These are phyloP conservation scores for Chlamydomonas urium DNA, from an alignment of 139 green algal genomes.

Conservation along the genomic window DNA sequence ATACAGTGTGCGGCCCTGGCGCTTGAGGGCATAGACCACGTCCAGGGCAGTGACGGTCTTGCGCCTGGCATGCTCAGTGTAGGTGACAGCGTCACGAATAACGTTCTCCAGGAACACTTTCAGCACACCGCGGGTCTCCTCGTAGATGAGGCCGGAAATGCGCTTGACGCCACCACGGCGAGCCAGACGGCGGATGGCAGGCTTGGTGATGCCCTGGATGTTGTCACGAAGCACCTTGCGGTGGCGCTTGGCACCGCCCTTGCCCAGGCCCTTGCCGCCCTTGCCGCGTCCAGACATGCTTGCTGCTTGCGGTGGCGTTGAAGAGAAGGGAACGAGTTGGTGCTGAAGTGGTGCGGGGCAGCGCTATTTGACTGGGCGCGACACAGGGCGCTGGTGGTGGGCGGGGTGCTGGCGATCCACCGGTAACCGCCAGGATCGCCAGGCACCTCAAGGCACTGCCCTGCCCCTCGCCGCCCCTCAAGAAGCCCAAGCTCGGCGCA, in stretches of 20 bases:
- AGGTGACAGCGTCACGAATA: slow-evolving; percentile 89
- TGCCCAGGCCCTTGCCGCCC: slow-evolving; percentile 88
- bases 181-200: slow-evolving; percentile 79
- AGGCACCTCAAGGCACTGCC: too few species aligned
- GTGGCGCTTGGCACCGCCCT: slow-evolving; percentile 87
- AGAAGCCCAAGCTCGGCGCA: too few species aligned
- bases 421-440: too few species aligned
- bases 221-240: slow-evolving; percentile 90
- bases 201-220: slow-evolving; percentile 91
- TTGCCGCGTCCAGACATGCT: slow-evolving; percentile 89
- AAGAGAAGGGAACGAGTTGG: background rate
- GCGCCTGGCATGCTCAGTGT: slow-evolving; percentile 92
- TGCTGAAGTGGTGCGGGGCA: too few species aligned
- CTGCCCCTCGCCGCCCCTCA: too few species aligned
- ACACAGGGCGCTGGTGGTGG: too few species aligned
- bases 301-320: slow-evolving; percentile 48
- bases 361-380: too few species aligned
- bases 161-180: slow-evolving; percentile 81
- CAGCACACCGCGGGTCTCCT: slow-evolving; percentile 84
- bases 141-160: slow-evolving; percentile 84
- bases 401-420: too few species aligned
- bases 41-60: slow-evolving; percentile 96
- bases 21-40: slow-evolving; percentile 93
- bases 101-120: slow-evolving; percentile 89
- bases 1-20: slow-evolving; percentile 94